Base-by-base conservation (phyloP, 257 asterid genomes). In the Plectranthus barbatus region DNA sequence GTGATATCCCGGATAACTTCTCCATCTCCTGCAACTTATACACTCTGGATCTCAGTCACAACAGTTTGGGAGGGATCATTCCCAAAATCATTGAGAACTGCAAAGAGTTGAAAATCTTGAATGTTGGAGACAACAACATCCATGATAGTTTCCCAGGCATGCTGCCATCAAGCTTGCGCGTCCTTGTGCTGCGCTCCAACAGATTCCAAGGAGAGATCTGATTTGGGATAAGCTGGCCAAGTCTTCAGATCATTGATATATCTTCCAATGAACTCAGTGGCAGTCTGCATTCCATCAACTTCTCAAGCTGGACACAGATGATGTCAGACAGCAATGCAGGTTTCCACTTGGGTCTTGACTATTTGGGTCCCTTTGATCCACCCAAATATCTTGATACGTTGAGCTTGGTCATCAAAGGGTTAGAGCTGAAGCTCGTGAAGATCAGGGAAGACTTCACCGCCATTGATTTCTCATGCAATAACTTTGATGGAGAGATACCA, bases 371-470 rank as follows among this genome's bases (percentile, higher is more conserved):
- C 36, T 31, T 1, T 36, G 0, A 7, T 1, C 41, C 12, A 36
- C 12, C 12, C 5, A 31, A 8, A 8, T 36, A 36, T 36, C 11
- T 8, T 2, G 41, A 36, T 36, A 9, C 46, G 0, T 81, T 80
- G 39, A 68, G 69, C 4, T 18, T 81, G 12, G 56, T n/a, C 51
- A 19, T 64, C 19, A 81, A 79, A 72, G 88, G 86, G 33, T 11
- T n/a, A 3, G 64, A 52, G 31, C 18, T 23, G 17, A 39, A 12
- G 31, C 49, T 73, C 41, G 59, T 49, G 8, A 81, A 79, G 36
- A 77, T 81, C 36, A 45, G 57, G n/a, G 42, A 55, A 9, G 18
- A 54, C 40, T 70, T 66, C 15, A 62, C 77, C 2, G 78, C 81
- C 59, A 71, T 84, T 58, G 86, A n/a, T n/a, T n/a, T n/a, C n/a